phyloP scores from a whole-genome alignment of 2,329 filamentous ascomycete genomes.

The Hypoxylon sp. region DNA sequence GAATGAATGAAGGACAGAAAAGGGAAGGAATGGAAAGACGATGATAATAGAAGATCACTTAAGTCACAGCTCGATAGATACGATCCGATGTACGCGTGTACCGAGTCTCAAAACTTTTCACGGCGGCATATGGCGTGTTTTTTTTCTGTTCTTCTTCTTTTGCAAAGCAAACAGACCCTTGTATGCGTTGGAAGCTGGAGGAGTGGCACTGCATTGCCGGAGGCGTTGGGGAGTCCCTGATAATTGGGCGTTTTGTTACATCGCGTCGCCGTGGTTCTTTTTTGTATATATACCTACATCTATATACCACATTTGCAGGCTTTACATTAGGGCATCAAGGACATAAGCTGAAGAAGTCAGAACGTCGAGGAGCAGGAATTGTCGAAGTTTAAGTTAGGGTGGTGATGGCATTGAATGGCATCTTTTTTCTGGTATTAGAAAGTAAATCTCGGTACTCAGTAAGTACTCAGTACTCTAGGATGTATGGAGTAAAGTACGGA shows the following conservation, averaged over 20 bases:
- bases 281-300: constrained; percentile 35
- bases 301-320: constrained; percentile 6
- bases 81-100: constrained; percentile 24
- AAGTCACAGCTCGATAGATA: constrained; percentile 16
- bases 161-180: neutral
- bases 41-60: constrained; percentile 23
- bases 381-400: neutral
- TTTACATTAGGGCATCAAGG: neutral
- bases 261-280: neutral
- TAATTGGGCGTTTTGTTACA: constrained; percentile 19
- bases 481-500: neutral
- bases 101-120: neutral
- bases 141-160: neutral
- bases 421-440: neutral
- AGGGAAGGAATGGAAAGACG: neutral
- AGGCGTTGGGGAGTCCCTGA: constrained; percentile 42
- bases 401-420: neutral
- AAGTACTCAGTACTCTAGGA: too few relatives aligned
- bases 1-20: constrained; percentile 8
- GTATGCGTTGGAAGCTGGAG: neutral
- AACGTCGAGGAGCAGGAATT: neutral
- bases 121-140: constrained; percentile 5
- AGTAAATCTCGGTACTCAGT: neutral
- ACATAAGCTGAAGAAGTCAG: neutral
- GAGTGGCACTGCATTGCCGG: constrained; percentile 46